Evolutionary conservation across 2,329 filamentous ascomycete genomes (phyloP).

Genomic region (Xylaria sp.): DNA sequence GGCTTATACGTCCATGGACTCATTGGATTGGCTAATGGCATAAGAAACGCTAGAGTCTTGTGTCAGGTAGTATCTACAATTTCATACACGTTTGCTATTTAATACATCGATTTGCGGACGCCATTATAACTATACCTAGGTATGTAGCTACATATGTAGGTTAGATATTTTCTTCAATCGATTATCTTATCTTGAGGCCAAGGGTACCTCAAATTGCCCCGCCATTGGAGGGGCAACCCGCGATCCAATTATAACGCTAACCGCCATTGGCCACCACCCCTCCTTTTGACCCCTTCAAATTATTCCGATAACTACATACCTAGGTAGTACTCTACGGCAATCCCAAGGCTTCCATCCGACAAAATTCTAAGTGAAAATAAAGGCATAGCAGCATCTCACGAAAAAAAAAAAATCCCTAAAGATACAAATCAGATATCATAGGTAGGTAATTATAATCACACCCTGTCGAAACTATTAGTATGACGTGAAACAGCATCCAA

Average conservation of each 20-base stretch:
- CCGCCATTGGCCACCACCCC: too few species aligned
- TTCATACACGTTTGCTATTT: background rate
- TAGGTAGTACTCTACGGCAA: background rate
- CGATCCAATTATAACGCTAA: too few species aligned
- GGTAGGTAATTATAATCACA: background rate
- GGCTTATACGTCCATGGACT: background rate
- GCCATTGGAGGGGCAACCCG: slow-evolving; percentile 7
- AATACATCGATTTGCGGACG: background rate
- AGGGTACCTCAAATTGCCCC: slow-evolving; percentile 24
- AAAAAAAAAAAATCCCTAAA: too few species aligned
- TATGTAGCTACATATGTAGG: too few species aligned
- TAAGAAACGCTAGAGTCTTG: background rate
- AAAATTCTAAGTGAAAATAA: background rate
- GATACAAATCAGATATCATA: slow-evolving; percentile 3
- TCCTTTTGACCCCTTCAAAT: slow-evolving; percentile 29
- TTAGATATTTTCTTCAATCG: too few species aligned
- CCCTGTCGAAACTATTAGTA: background rate
- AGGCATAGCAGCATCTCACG: slow-evolving; percentile 5
- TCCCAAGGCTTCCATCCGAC: background rate
- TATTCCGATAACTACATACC: background rate
- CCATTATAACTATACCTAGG: background rate
- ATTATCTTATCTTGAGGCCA: background rate
- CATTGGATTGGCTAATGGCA: background rate
- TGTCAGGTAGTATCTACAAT: background rate
- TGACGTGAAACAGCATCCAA: slow-evolving; percentile 20